Base-by-base conservation (phyloP, 257 asterid genomes). In the Henckelia pumila region DNA sequence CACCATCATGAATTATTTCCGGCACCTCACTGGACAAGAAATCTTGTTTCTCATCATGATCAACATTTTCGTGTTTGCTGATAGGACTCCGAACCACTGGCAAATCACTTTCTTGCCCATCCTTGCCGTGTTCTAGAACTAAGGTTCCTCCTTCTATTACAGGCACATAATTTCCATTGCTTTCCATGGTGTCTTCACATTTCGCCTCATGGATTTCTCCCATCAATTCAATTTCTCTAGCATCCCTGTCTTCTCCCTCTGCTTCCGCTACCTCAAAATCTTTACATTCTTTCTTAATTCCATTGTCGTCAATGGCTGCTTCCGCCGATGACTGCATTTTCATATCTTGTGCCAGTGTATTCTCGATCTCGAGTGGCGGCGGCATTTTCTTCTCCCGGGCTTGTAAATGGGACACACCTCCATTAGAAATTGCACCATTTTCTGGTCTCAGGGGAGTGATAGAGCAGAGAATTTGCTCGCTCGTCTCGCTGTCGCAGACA, bases 1-100 rank as follows among this genome's bases (percentile, higher is more conserved):
- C 73, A 23, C 56, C 73, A 49, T 28, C 20, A 64, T 37, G 69
- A n/a, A 13, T 13, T 73, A 66, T 72, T 61, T 72, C 76, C 66
- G 22, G 77, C 26, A 5, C 22, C 7, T 55, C 73, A 37, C 16
- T 4, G 7, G 40, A 26, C 49, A 61, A 22, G 23, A 6, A n/a
- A 47, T 13, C 20, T 71, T 71, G 71, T 49, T 61, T 16, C 25
- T 65, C 49, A 0, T 50, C 52, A 6, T 28, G 59, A 17, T 67
- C 56, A 44, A 50, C 26, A 23, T 63, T 52, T 52, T 59, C 65
- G 4, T 53, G 66, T 61, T 50, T 64, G 17, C 64, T 19, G 25
- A 28, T 17, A 11, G 10, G 56, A 61, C 64, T 58, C 6, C 58
- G 65, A 50, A 47, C 37, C 40, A 44, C n/a, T 8, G 74, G 69